Evolutionary conservation across 148 eudicot genomes (phyloP).

Genomic region (Rhododendron mucronatum): DNA sequence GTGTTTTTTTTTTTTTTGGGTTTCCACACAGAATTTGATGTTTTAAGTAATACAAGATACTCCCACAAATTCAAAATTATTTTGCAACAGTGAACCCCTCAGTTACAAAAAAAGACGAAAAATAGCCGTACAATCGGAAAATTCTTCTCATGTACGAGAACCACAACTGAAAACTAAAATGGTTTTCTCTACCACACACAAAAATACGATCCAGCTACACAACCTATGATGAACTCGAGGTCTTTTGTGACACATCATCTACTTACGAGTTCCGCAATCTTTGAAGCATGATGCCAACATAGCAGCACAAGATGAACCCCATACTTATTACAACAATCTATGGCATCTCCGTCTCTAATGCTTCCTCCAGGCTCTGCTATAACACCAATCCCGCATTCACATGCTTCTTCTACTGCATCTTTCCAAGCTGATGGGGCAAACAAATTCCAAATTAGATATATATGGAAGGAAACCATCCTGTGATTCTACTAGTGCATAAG

Average conservation of each 20-base stretch:
- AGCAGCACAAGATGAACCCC: too few relatives aligned
- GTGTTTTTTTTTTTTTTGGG: too few relatives aligned
- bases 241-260: too few relatives aligned
- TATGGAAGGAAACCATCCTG: background rate
- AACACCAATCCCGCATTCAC: conserved; percentile 15
- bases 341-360: too few relatives aligned
- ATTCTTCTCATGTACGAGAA: background rate
- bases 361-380: too few relatives aligned
- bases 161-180: background rate
- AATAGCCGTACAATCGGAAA: background rate
- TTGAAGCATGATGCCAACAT: too few relatives aligned
- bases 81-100: background rate
- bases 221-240: background rate
- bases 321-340: too few relatives aligned
- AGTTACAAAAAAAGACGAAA: background rate
- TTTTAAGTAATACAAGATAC: too few relatives aligned
- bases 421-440: conserved; percentile 65
- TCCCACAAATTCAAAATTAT: too few relatives aligned
- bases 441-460: background rate
- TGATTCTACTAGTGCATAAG: background rate
- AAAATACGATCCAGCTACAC: background rate
- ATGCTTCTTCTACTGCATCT: conserved; percentile 94
- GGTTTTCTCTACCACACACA: background rate
- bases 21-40: too few relatives aligned
- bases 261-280: too few relatives aligned